phyloP scores from a whole-genome alignment of 495 filamentous ascomycete species.

The Immersiella caudata region DNA sequence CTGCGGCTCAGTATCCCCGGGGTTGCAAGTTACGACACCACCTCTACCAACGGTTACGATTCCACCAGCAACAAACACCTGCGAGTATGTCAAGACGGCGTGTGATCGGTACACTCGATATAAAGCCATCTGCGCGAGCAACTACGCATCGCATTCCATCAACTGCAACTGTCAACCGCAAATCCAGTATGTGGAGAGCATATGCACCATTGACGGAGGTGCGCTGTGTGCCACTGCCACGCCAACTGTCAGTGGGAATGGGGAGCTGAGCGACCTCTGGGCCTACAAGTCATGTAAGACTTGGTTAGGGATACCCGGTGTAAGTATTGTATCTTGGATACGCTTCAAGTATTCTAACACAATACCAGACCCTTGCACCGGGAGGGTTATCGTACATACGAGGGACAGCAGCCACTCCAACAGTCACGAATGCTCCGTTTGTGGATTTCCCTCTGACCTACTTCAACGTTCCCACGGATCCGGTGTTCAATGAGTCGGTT shows the following conservation, averaged over 20 bases:
- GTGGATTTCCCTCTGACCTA: constrained; percentile 11
- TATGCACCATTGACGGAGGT: constrained; percentile 13
- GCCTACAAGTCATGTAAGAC: constrained; percentile 12
- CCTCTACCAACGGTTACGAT: not conserved
- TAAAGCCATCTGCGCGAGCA: not conserved
- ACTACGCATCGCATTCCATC: constrained; percentile 4
- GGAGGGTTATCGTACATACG: not conserved
- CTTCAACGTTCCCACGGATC: constrained; percentile 3
- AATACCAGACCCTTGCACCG: not conserved
- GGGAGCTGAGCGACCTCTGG: constrained; percentile 5
- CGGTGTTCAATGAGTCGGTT: not conserved
- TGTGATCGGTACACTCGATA: constrained; percentile 9
- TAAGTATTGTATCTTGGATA: not conserved
- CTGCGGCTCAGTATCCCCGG: not conserved
- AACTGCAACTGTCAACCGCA: constrained; percentile 9
- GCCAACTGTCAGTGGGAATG: not conserved
- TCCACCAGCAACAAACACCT: constrained; percentile 1
- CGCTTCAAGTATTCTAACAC: not conserved
- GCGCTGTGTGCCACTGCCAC: constrained; percentile 5
- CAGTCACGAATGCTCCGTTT: constrained; percentile 4
- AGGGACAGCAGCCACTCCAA: not conserved
- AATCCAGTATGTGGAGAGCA: constrained; percentile 11
- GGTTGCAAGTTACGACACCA: not conserved
- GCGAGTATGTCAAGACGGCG: constrained; percentile 7
- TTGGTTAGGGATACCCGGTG: constrained; percentile 5